Evolutionary conservation across 495 filamentous ascomycete species (phyloP).

Genomic region (Clohesyomyces aquaticus): DNA sequence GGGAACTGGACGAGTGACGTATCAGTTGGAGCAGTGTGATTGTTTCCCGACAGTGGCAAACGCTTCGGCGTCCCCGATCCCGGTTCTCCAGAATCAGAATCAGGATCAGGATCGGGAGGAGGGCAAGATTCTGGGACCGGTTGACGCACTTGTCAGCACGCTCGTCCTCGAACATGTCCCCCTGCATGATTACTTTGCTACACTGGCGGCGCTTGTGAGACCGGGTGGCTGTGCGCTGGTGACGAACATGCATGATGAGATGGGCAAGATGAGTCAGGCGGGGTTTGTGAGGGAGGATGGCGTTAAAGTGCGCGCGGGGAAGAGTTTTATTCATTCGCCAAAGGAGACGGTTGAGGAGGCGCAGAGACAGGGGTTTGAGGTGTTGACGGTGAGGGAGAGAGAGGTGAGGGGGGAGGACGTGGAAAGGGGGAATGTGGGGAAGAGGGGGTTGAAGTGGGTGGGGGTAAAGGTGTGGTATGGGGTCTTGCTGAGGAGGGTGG

Average conservation of each 20-base stretch:
- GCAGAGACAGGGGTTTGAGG: slow-evolving; percentile 55
- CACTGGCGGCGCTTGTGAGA: slow-evolving; percentile 53
- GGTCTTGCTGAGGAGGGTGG: slow-evolving; percentile 56
- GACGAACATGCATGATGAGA: slow-evolving; percentile 76
- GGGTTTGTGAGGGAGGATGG: slow-evolving; percentile 64
- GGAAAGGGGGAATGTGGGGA: slow-evolving; percentile 52
- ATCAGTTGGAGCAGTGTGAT: slow-evolving; percentile 48
- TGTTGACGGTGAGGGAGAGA: slow-evolving; percentile 55
- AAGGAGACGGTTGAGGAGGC: slow-evolving; percentile 61
- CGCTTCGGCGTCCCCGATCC: slow-evolving; percentile 20
- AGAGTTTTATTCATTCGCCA: slow-evolving; percentile 63
- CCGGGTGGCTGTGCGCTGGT: slow-evolving; percentile 61
- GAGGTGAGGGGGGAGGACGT: slow-evolving; percentile 57
- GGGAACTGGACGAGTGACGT: slow-evolving; percentile 3
- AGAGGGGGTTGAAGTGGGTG: slow-evolving; percentile 69
- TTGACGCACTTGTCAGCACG: slow-evolving; percentile 68
- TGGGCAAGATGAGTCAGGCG: slow-evolving; percentile 66
- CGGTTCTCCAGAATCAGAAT: slow-evolving; percentile 17
- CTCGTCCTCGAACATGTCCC: slow-evolving; percentile 73
- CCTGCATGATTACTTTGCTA: slow-evolving; percentile 59
- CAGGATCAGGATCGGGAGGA: no score
- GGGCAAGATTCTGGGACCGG: no score
- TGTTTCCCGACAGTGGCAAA: slow-evolving; percentile 23
- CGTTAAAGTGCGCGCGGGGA: slow-evolving; percentile 63
- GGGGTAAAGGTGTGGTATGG: slow-evolving; percentile 70